Evolutionary conservation across 345 rosid genomes (phyloP).

Genomic region (Populus nigra): DNA sequence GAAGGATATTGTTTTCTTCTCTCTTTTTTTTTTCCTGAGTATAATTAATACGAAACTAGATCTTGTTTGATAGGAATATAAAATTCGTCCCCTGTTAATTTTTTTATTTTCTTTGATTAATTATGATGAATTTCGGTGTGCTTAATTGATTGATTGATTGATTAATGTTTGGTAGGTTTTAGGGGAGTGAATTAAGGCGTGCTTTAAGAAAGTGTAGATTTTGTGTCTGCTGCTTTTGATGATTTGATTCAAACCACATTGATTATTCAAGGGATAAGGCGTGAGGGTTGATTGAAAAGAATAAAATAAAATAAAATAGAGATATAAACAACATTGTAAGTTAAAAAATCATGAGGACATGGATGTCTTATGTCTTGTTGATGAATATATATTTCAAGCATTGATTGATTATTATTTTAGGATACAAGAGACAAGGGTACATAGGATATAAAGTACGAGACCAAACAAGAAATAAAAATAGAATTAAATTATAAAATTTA

Average conservation of each 20-base stretch:
- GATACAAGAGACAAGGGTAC: too few relatives aligned
- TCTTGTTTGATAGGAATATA: background rate
- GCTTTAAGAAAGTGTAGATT: constrained; percentile 3
- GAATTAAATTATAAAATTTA: too few relatives aligned
- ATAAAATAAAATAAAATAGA: too few relatives aligned
- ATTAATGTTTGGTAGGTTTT: background rate
- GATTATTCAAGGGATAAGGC: background rate
- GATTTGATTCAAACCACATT: constrained; percentile 9
- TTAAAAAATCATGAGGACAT: background rate
- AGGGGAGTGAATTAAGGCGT: constrained; percentile 11
- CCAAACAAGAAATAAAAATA: too few relatives aligned
- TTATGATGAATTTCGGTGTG: background rate
- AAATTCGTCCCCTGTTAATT: background rate
- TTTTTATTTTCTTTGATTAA: background rate
- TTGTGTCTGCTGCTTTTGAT: constrained; percentile 3
- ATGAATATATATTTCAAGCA: constrained; percentile 16
- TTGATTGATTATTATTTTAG: background rate
- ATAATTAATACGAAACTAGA: background rate
- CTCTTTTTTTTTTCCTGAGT: background rate
- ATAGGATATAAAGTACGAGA: too few relatives aligned
- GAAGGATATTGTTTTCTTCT: background rate
- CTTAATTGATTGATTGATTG: background rate
- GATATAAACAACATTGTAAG: background rate
- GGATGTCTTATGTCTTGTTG: constrained; percentile 4
- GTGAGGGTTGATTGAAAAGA: background rate